Percentiles rank a stretch among this genome's conserved stretches.
phyloP scores from a whole-genome alignment of 2,329 filamentous ascomycete species.

The Chrysosporium keratinophilum region DNA sequence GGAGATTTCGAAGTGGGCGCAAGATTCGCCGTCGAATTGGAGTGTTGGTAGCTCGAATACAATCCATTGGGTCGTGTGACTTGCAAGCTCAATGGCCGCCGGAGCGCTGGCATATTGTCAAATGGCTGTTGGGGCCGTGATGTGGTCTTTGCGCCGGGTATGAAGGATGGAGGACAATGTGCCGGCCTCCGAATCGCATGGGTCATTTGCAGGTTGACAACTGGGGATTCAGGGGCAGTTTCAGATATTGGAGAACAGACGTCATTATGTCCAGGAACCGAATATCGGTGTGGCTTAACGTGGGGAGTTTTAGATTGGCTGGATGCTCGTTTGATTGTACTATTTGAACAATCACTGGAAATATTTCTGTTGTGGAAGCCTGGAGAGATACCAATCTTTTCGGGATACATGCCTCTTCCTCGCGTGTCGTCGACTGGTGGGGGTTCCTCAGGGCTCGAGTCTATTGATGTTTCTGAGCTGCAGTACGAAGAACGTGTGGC shows the following conservation, averaged over 20 bases:
- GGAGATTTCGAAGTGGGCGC: neutral
- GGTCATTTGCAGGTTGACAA: neutral
- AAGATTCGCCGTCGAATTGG: too few relatives aligned
- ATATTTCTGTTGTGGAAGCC: neutral
- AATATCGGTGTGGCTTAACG: conserved; percentile 9
- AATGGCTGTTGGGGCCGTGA: neutral
- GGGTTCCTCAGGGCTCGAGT: conserved; percentile 1
- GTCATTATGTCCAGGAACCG: conserved; percentile 4
- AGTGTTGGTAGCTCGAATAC: neutral
- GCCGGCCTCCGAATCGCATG: neutral
- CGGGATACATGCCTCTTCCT: neutral
- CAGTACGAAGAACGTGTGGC: neutral
- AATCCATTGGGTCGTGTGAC: neutral
- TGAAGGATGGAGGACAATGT: neutral
- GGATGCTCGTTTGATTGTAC: neutral
- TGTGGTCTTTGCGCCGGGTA: neutral
- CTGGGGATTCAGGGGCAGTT: neutral
- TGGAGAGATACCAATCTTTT: neutral
- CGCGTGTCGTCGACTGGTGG: neutral
- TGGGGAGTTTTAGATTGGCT: neutral
- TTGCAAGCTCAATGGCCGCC: conserved; percentile 7
- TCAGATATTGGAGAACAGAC: neutral
- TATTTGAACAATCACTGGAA: neutral
- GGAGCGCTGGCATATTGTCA: neutral
- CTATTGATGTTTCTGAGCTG: conserved; percentile 7